These are phyloP conservation scores for Cystobasidium tubakii DNA, from an alignment of 768 basidiomycete genomes.

Conservation along the genomic window DNA sequence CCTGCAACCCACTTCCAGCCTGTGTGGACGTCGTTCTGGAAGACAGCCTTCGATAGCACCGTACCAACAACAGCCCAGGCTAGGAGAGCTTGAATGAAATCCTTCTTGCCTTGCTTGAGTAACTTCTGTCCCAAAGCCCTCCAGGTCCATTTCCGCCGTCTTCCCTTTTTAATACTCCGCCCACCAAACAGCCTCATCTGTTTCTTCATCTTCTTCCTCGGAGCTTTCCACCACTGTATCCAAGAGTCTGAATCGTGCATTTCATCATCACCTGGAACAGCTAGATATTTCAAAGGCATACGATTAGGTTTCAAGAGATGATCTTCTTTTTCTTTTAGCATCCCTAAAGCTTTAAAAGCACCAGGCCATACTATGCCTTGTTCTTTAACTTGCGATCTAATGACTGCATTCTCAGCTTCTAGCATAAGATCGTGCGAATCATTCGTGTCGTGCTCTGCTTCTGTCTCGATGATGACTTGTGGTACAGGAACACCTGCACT, in stretches of 20 bases:
- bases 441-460: constrained; percentile 21
- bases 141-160: constrained; percentile 19
- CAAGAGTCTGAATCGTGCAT: constrained; percentile 24
- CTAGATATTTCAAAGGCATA: constrained; percentile 7
- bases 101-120: constrained; percentile 27
- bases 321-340: constrained; percentile 31
- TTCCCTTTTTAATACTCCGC: not conserved
- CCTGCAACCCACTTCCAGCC: constrained; percentile 11
- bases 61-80: constrained; percentile 17
- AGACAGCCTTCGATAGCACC: not conserved
- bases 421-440: constrained; percentile 28
- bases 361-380: constrained; percentile 34
- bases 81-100: constrained; percentile 26
- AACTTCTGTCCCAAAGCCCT: not conserved
- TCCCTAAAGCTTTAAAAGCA: constrained; percentile 27
- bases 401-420: constrained; percentile 33
- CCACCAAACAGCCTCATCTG: not conserved
- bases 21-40: not conserved
- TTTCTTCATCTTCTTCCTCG: not conserved
- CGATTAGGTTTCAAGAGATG: constrained; percentile 26
- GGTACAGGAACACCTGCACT: not conserved
- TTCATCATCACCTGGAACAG: constrained; percentile 19
- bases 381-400: constrained; percentile 18
- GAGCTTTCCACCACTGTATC: constrained; percentile 26
- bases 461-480: constrained; percentile 25